Evolutionary conservation across 345 rosid species (phyloP), one percentile per base, ranked within the genome.

Genomic region (Trapa bicornis): DNA sequence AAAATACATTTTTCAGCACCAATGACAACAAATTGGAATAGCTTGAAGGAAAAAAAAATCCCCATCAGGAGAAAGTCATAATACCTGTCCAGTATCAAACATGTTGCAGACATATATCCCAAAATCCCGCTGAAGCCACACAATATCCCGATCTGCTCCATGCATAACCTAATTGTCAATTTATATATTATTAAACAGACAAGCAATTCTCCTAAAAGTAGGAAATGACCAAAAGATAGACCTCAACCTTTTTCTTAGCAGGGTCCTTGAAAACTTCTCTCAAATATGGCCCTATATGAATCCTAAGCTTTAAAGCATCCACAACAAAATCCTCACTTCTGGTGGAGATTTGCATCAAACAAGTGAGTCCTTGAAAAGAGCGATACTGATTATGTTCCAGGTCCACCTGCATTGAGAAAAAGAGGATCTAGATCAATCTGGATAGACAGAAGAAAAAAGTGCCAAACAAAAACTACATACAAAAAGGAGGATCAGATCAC

Each of bases 31-130:
- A 35, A 16, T 39, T 39, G 35, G 67, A 42, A 2, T 10, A 39
- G 50, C 67, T 14, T 9, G 9, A n/a, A 65, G 36, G 15, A 6
- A 16, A 32, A 12, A 8, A 35, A 32, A 58, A 58, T 12, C 38
- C 32, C 11, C n/a, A 35, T 16, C 45, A 38, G 47, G 2, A 47
- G 37, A 65, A 1, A n/a, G 66, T 16, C 43, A 37, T 35, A 48
- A 69, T 70, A 94, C 97, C 99, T 94, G 97, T 80, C 97, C 96
- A 50, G 99, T 86, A 75, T 94, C 99, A 80, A 94, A 94, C 78
- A 94, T 79, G 76, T 94, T 94, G 87, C 99, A 88, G 35, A 91
- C 68, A 73, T 94, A 91, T 80, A 94, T 91, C 82, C 97, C 96
- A 69, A 94, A 94, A 80, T 91, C 99, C 71, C 91, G 83, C 73